Percentiles rank a stretch among this genome's conserved stretches.
phyloP scores from a whole-genome alignment of 2,329 filamentous ascomycete genomes.

The Diaporthe amygdali region DNA sequence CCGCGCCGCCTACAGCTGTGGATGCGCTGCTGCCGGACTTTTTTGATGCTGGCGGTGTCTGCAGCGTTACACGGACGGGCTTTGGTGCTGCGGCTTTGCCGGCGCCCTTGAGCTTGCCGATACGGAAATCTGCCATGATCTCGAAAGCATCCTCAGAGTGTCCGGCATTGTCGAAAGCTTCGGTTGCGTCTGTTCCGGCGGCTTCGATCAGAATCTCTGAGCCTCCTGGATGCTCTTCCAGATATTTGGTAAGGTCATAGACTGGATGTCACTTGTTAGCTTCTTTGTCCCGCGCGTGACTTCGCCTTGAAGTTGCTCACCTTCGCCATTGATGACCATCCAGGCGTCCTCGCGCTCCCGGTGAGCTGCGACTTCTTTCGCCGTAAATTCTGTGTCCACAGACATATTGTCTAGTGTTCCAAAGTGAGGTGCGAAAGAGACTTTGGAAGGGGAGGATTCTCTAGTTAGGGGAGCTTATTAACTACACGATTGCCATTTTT shows the following conservation, averaged over 20 bases:
- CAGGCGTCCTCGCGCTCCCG: constrained; percentile 54
- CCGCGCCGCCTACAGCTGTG: constrained; percentile 13
- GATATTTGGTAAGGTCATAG: constrained; percentile 62
- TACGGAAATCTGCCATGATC: constrained; percentile 42
- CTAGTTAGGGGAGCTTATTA: background rate
- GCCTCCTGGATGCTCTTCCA: constrained; percentile 71
- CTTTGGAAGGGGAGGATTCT: background rate
- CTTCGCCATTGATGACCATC: constrained; percentile 62
- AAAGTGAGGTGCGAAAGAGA: background rate
- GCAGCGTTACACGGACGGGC: constrained; percentile 16
- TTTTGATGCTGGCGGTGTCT: background rate
- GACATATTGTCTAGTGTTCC: background rate
- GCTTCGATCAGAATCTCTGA: constrained; percentile 80
- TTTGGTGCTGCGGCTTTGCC: constrained; percentile 11
- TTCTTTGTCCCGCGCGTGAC: background rate
- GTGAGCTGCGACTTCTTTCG: constrained; percentile 54
- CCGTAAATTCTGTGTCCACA: constrained; percentile 33
- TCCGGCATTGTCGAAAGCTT: constrained; percentile 83
- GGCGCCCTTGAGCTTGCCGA: constrained; percentile 44
- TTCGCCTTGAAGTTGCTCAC: constrained; percentile 35
- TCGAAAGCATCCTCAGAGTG: constrained; percentile 70
- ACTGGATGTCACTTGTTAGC: constrained; percentile 42
- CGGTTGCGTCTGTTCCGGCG: constrained; percentile 77
- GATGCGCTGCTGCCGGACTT: constrained; percentile 3
- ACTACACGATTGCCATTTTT: background rate